Evolutionary conservation across 106 monocot species (phyloP), one percentile per base, ranked within the genome.

Genomic region (Allium cepa): DNA sequence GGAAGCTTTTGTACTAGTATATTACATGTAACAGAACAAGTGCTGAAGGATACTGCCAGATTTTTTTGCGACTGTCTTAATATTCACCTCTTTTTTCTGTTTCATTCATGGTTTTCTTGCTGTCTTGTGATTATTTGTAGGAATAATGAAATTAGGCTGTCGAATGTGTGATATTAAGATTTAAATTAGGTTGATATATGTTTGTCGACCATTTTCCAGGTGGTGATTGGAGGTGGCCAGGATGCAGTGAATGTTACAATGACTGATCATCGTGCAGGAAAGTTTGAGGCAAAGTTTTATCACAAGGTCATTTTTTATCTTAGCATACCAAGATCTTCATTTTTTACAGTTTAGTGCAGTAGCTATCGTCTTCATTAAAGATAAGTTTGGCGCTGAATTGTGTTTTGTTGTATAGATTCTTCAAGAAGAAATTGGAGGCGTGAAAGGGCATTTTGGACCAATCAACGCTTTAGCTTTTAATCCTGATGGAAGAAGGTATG

Each of bases 381-480:
- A 7, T 55, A 59, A 18, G n/a, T 59, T 62, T 27, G 26, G 5
- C 10, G 28, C 10, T 62, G 62, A 45, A 36, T 62, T 62, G 10
- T 28, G 26, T 28, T 28, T 56, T 69, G 36, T 56, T 69, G 48
- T 8, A 56, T 74, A 97, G 97, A 85, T 97, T 83, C 84, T 92
- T 71, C 80, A 97, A 80, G 92, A 92, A 61, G 97, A 97, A 78
- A 97, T 97, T 70, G 97, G 97, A 17, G 92, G 97, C 62, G 92
- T 97, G 27, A 97, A 97, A 73, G 97, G 92, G 2, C 97, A 97
- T 73, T 97, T 97, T 75, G 97, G 97, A 63, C 97, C 92, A 56
- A 97, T 97, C 18, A 97, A 92, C 80, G 82, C 89, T 63, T 66
- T 97, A 57, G 92, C 89, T 26, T 97, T 97, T 63, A 97, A 92